Percentiles rank a stretch among this genome's conserved stretches.
Conservation (phyloP, 140 eudicot genomes). For the Erigeron philadelphicus region DNA sequence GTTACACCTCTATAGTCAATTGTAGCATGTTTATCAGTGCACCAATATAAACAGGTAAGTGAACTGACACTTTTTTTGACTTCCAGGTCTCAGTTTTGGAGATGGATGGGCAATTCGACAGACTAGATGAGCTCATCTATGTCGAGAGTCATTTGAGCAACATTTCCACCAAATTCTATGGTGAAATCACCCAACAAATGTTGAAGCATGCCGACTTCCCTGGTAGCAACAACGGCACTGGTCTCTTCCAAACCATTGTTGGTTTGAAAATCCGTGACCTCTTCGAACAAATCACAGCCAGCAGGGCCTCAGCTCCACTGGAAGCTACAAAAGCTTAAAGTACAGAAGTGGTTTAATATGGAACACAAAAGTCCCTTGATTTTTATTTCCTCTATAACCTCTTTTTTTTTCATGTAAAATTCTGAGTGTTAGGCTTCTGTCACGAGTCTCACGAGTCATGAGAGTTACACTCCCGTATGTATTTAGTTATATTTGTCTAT, state of each 20-base stretch:
- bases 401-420: conserved; percentile 30
- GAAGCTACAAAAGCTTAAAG: conserved; percentile 72
- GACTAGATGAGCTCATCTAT: conserved; percentile 88
- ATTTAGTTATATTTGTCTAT: conserved; percentile 41
- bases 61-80: not conserved
- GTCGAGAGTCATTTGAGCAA: conserved; percentile 96
- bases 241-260: conserved; percentile 84
- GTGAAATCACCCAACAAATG: conserved; percentile 97
- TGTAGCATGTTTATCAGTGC: not conserved
- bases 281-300: conserved; percentile 73
- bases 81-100: conserved; percentile 85
- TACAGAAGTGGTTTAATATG: conserved; percentile 20
- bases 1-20: not conserved
- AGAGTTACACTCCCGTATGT: conserved; percentile 41
- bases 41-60: not conserved
- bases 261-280: conserved; percentile 92
- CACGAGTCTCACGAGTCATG: conserved; percentile 34
- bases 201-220: conserved; percentile 87
- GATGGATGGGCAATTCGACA: conserved; percentile 97
- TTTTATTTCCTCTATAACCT: conserved; percentile 24
- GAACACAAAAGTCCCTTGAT: conserved; percentile 22
- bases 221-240: conserved; percentile 97
- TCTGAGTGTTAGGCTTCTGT: conserved; percentile 30
- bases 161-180: conserved; percentile 87
- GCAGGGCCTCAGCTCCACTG: conserved; percentile 48